Percentiles rank a stretch among this genome's conserved stretches.
Conservation (phyloP, 148 eudicot genomes). For the Heliamphora exappendiculata region DNA sequence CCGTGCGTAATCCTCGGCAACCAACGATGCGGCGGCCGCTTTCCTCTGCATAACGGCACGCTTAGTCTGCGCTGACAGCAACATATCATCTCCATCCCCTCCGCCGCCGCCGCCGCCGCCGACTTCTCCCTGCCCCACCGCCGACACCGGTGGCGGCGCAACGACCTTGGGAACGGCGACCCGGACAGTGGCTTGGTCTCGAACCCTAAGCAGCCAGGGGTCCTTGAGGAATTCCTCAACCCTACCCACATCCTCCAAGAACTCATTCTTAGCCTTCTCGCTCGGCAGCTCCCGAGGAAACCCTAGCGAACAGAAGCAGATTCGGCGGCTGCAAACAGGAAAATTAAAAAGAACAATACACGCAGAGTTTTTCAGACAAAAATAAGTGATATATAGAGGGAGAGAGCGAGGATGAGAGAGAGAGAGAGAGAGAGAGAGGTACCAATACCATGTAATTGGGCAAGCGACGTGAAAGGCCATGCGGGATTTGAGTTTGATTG, state of each 20-base stretch:
- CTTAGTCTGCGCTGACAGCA: slow-evolving; percentile 71
- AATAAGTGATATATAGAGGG: background rate
- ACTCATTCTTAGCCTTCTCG: slow-evolving; percentile 22
- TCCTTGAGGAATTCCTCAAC: slow-evolving; percentile 44
- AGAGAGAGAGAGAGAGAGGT: slow-evolving; percentile 3
- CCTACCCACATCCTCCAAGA: slow-evolving; percentile 30
- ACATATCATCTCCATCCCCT: slow-evolving; percentile 28
- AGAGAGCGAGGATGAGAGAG: background rate
- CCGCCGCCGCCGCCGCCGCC: slow-evolving; percentile 19
- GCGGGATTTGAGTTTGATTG: background rate
- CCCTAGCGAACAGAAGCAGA: slow-evolving; percentile 76
- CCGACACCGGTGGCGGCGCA: slow-evolving; percentile 28
- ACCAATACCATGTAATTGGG: slow-evolving; percentile 83
- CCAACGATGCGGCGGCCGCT: slow-evolving; percentile 72
- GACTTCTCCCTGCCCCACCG: background rate
- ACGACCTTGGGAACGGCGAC: slow-evolving; percentile 64
- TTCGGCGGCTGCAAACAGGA: slow-evolving; percentile 47
- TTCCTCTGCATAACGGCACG: slow-evolving; percentile 68
- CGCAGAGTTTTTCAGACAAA: background rate
- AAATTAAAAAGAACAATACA: no score
- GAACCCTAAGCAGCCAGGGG: slow-evolving; percentile 59
- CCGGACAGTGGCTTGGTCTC: slow-evolving; percentile 45
- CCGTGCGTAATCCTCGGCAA: slow-evolving; percentile 70
- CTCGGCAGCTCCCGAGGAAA: slow-evolving; percentile 38
- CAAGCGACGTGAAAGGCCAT: slow-evolving; percentile 95